phyloP scores from a whole-genome alignment of 331 rosid species.

The Malus hybrid region DNA sequence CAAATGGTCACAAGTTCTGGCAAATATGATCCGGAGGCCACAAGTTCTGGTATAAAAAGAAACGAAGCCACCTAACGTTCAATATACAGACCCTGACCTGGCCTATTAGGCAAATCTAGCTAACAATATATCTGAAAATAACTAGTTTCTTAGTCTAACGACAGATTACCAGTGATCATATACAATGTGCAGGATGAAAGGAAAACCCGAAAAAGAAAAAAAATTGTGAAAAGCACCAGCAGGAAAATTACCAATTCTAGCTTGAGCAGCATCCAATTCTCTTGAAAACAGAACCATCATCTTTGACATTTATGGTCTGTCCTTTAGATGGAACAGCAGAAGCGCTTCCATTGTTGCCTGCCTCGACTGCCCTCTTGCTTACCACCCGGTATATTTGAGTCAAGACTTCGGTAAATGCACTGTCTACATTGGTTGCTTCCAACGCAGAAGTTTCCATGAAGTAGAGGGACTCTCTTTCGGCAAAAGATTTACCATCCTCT shows the following conservation, averaged over 20 bases:
- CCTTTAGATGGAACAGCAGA: constrained; percentile 62
- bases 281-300: constrained; percentile 71
- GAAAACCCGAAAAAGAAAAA: background rate
- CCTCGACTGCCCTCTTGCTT: constrained; percentile 80
- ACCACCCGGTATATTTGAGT: constrained; percentile 63
- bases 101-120: constrained; percentile 7
- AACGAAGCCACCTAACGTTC: background rate
- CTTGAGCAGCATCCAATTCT: constrained; percentile 89
- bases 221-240: background rate
- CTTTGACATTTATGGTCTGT: constrained; percentile 71
- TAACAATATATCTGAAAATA: constrained; percentile 3
- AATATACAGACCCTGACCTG: constrained; percentile 10
- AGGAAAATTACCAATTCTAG: constrained; percentile 25
- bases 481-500: constrained; percentile 72
- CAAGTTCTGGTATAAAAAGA: background rate
- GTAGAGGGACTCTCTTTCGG: constrained; percentile 82
- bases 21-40: background rate
- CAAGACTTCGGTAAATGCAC: constrained; percentile 67
- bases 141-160: constrained; percentile 26
- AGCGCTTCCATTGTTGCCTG: constrained; percentile 35
- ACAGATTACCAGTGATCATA: constrained; percentile 17
- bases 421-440: constrained; percentile 83
- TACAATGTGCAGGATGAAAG: constrained; percentile 26
- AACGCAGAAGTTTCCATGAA: constrained; percentile 97
- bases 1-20: too few species aligned